phyloP scores from a whole-genome alignment of 2,329 filamentous ascomycete genomes.

The Purpureocillium takamizusanense region DNA sequence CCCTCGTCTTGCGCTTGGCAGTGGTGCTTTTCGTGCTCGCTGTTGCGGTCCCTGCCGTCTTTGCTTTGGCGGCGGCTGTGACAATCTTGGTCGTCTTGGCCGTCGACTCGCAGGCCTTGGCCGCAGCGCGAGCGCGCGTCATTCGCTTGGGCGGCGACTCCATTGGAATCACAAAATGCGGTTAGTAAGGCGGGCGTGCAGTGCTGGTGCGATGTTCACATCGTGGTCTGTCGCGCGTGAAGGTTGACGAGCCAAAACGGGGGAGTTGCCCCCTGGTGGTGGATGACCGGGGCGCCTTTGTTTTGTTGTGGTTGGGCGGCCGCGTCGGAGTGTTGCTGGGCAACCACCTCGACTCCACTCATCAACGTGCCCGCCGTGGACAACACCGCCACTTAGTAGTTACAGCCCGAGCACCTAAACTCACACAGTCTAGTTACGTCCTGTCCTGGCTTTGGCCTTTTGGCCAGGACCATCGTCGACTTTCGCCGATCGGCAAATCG shows the following conservation, averaged over 20 bases:
- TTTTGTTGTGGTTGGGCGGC: conserved; percentile 7
- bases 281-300: too few species aligned
- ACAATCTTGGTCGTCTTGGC: conserved; percentile 34
- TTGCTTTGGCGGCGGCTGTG: conserved; percentile 40
- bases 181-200: conserved; percentile 1
- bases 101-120: conserved; percentile 28
- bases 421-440: too few species aligned
- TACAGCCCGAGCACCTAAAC: too few species aligned
- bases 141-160: conserved; percentile 52
- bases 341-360: conserved; percentile 6
- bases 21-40: conserved; percentile 23
- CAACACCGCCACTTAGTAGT: background rate
- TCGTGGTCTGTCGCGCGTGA: too few species aligned
- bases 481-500: too few species aligned
- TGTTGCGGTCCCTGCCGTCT: conserved; percentile 22
- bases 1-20: conserved; percentile 40
- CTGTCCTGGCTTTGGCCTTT: too few species aligned
- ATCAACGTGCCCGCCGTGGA: background rate
- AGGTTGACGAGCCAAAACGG: too few species aligned
- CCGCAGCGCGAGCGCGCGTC: conserved; percentile 40
- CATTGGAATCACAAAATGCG: conserved; percentile 22
- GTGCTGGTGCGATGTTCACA: too few species aligned
- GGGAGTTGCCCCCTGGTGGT: too few species aligned
- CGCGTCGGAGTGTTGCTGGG: conserved; percentile 8
- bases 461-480: too few species aligned